These are phyloP conservation scores for Gossypium davidsonii DNA, from an alignment of 441 rosid genomes.

Conservation along the genomic window DNA sequence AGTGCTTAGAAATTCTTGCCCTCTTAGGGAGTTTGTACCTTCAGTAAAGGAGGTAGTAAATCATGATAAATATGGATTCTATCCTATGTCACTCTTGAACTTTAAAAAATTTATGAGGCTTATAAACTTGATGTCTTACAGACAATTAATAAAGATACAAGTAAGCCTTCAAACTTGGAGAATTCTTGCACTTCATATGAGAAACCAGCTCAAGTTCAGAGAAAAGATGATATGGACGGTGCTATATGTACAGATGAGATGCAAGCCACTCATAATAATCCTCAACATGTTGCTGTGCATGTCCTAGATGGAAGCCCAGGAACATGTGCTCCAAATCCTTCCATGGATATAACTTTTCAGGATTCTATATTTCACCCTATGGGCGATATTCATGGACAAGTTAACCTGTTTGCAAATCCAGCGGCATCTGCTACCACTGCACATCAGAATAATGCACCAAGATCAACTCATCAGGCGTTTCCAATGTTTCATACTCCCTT, in stretches of 20 bases:
- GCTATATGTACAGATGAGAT: conserved; percentile 33
- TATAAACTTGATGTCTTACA: conserved; percentile 35
- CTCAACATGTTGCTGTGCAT: conserved; percentile 60
- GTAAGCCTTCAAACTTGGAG: conserved; percentile 39
- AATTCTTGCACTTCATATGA: conserved; percentile 28
- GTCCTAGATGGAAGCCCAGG: conserved; percentile 52
- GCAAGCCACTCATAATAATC: conserved; percentile 52
- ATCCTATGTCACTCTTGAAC: conserved; percentile 26
- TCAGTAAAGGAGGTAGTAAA: conserved; percentile 39
- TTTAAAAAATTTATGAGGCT: conserved; percentile 29
- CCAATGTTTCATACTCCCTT: conserved; percentile 51
- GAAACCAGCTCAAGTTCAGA: conserved; percentile 31
- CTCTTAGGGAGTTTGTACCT: conserved; percentile 51
- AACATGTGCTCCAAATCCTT: conserved; percentile 38
- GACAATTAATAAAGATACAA: conserved; percentile 39
- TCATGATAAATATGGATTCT: conserved; percentile 25
- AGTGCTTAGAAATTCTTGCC: conserved; percentile 32
- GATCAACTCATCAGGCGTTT: conserved; percentile 44
- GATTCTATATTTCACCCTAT: conserved; percentile 45
- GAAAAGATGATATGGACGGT: conserved; percentile 25
- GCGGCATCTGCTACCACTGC: conserved; percentile 55
- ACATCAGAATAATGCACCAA: conserved; percentile 32
- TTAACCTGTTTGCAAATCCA: conserved; percentile 40
- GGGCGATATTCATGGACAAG: conserved; percentile 42
- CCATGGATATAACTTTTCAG: conserved; percentile 39